Conservation (phyloP, 2,329 filamentous ascomycete species). For the Gnomoniopsis sp. region DNA sequence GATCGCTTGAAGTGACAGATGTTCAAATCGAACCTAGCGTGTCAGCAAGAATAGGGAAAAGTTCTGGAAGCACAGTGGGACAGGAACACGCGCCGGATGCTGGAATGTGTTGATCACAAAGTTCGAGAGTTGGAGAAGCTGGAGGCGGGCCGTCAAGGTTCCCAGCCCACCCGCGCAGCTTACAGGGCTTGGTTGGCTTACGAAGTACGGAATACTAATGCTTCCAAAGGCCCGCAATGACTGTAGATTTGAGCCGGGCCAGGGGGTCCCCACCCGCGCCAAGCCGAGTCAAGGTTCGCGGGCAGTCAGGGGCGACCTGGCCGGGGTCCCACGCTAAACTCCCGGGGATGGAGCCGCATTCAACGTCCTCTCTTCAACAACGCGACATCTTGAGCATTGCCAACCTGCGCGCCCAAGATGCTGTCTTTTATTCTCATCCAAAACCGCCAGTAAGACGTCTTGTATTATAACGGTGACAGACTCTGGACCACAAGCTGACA, state of each 20-base stretch:
- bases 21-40: background rate
- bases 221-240: too few relatives aligned
- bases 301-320: slow-evolving; percentile 1
- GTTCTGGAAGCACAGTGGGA: background rate
- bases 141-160: background rate
- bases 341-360: slow-evolving; percentile 11
- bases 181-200: background rate
- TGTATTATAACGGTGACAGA: too few relatives aligned
- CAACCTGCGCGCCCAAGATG: slow-evolving; percentile 37
- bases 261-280: background rate
- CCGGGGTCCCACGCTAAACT: slow-evolving; percentile 10
- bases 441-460: slow-evolving; percentile 69
- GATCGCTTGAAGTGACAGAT: background rate
- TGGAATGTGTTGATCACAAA: slow-evolving; percentile 4
- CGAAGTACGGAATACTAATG: too few relatives aligned
- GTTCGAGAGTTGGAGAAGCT: background rate
- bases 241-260: background rate
- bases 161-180: background rate
- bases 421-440: slow-evolving; percentile 89
- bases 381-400: slow-evolving; percentile 10
- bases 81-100: background rate
- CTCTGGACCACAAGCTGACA: slow-evolving; percentile 1
- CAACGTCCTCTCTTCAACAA: slow-evolving; percentile 6
- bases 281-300: slow-evolving; percentile 4
- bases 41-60: background rate